These are phyloP conservation scores for Thoreauomyces humboldtii DNA, from an alignment of 192 early-diverging fungal species.

Conservation along the genomic window DNA sequence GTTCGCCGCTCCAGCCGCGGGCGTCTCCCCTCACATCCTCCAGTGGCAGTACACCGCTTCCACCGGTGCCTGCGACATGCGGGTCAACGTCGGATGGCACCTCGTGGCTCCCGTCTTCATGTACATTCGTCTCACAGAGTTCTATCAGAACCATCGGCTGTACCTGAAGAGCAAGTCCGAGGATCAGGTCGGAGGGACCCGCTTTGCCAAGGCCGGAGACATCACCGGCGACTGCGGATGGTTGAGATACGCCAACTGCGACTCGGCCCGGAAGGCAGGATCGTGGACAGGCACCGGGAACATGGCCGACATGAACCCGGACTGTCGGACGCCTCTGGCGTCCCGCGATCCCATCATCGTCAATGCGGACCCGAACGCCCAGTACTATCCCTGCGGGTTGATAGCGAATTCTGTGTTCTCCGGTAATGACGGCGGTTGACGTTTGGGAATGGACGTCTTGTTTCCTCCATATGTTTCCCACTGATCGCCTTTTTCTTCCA, in stretches of 20 bases:
- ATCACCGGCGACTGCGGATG: constrained; percentile 20
- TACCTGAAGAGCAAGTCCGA: constrained; percentile 89
- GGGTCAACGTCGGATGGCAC: constrained; percentile 58
- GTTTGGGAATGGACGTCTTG: too few relatives aligned
- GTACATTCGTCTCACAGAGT: constrained; percentile 95
- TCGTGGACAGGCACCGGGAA: constrained; percentile 11
- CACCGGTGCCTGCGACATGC: constrained; percentile 65
- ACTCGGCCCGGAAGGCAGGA: not conserved
- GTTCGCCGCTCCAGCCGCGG: not conserved
- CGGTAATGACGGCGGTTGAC: constrained; percentile 51
- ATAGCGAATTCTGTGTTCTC: constrained; percentile 99
- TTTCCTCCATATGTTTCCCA: not conserved
- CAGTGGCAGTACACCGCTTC: constrained; percentile 49
- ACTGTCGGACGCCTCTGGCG: constrained; percentile 15
- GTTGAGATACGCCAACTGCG: constrained; percentile 25
- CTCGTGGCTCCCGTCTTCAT: constrained; percentile 81
- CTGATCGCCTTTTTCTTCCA: not conserved
- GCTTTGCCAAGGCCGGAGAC: constrained; percentile 3
- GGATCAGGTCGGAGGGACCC: constrained; percentile 76
- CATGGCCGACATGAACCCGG: constrained; percentile 27
- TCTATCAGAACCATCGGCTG: constrained; percentile 98
- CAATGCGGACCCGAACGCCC: constrained; percentile 9
- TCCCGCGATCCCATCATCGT: constrained; percentile 14
- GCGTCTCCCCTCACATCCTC: constrained; percentile 27
- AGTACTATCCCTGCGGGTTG: constrained; percentile 93